These are phyloP conservation scores for Salvia rosmarinus DNA, from an alignment of 257 asterid genomes.

Conservation along the genomic window DNA sequence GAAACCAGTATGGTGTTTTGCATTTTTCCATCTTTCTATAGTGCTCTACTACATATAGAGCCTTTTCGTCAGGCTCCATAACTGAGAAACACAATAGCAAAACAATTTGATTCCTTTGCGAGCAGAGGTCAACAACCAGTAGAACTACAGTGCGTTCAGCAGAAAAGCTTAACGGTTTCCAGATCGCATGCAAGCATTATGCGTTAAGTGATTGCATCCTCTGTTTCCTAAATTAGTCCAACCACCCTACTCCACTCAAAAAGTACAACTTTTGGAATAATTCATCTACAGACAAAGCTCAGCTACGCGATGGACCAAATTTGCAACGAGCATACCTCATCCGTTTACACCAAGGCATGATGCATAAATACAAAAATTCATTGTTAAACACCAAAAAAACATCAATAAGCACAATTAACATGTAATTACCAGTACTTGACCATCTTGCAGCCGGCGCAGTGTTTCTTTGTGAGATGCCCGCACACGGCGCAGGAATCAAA, in stretches of 20 bases:
- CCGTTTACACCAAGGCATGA: too few relatives aligned
- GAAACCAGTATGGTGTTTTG: constrained; percentile 18
- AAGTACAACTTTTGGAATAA: neutral
- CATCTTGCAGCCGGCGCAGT: constrained; percentile 79
- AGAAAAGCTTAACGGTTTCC: neutral
- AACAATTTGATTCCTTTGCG: neutral
- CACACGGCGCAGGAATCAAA: constrained; percentile 71
- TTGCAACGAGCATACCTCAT: neutral
- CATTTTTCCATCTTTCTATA: neutral
- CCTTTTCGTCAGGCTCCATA: neutral
- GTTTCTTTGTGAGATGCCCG: constrained; percentile 49
- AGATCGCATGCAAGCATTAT: constrained; percentile 26
- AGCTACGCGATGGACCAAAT: neutral
- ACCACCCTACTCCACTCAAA: constrained; percentile 11
- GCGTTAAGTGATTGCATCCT: neutral
- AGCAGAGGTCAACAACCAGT: constrained; percentile 5
- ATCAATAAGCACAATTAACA: neutral
- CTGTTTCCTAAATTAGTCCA: neutral
- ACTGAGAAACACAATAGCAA: neutral
- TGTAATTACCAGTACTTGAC: constrained; percentile 66
- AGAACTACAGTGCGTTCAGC: neutral
- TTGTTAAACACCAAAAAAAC: neutral
- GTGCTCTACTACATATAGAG: neutral
- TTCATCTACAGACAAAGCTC: constrained; percentile 3
- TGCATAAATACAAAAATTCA: neutral